These are phyloP conservation scores for Chrysopogon serrulatus DNA, from an alignment of 176 grass and related monocot genomes.

Conservation along the genomic window DNA sequence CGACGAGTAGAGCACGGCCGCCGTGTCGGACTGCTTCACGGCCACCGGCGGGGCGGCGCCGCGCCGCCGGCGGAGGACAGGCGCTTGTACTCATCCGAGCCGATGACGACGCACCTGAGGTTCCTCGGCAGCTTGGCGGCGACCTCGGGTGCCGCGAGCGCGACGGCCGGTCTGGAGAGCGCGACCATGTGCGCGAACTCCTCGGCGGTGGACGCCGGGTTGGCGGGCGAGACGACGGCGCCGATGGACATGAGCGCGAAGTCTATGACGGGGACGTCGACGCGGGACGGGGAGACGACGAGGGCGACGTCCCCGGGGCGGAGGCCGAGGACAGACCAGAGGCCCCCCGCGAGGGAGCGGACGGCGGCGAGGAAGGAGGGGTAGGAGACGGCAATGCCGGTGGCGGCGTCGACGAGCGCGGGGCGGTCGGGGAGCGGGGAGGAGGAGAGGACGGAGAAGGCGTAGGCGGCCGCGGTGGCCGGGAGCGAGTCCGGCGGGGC, in stretches of 20 bases:
- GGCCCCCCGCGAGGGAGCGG: slow-evolving; percentile 44
- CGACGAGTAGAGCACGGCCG: slow-evolving; percentile 77
- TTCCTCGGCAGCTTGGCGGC: slow-evolving; percentile 35
- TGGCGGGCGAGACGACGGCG: slow-evolving; percentile 62
- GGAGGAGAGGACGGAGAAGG: slow-evolving; percentile 41
- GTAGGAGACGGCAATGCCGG: slow-evolving; percentile 55
- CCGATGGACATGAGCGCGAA: slow-evolving; percentile 72
- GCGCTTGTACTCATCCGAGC: slow-evolving; percentile 39
- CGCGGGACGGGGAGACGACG: slow-evolving; percentile 39
- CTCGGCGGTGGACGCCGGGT: slow-evolving; percentile 46
- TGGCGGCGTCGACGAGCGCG: slow-evolving; percentile 44
- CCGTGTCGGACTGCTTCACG: slow-evolving; percentile 72
- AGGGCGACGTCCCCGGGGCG: slow-evolving; percentile 48
- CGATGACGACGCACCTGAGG: slow-evolving; percentile 42
- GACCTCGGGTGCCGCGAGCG: slow-evolving; percentile 38
- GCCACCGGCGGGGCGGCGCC: slow-evolving; percentile 18
- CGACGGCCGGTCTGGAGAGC: slow-evolving; percentile 45
- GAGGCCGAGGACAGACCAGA: slow-evolving; percentile 36
- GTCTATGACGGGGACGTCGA: slow-evolving; percentile 57
- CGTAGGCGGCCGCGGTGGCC: slow-evolving; percentile 43
- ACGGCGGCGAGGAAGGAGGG: slow-evolving; percentile 44
- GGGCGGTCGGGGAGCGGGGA: slow-evolving; percentile 40
- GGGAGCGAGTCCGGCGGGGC: slow-evolving; percentile 43
- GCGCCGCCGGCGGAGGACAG: slow-evolving; percentile 12
- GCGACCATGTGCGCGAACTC: slow-evolving; percentile 50